Evolutionary conservation across 2,329 filamentous ascomycete genomes (phyloP).

Genomic region (Raffaelea albimanens): DNA sequence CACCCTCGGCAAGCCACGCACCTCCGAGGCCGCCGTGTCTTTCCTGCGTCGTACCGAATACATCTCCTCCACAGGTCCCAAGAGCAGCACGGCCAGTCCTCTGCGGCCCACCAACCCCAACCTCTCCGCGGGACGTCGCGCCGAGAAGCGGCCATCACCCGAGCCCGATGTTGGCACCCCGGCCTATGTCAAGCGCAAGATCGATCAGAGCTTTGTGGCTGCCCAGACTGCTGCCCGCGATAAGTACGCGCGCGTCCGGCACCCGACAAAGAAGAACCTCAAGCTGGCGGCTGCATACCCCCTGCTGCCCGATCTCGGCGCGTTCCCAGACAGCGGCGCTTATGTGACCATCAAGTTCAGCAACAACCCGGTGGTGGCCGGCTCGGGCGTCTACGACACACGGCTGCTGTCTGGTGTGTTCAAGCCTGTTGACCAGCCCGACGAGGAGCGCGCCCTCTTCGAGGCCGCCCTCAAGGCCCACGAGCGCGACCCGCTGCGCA

Average conservation of each 20-base stretch:
- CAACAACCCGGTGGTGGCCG: slow-evolving; percentile 50
- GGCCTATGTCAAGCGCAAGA: slow-evolving; percentile 59
- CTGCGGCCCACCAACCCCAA: slow-evolving; percentile 8
- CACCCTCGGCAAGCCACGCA: slow-evolving; percentile 74
- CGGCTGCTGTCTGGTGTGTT: slow-evolving; percentile 54
- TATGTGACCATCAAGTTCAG: slow-evolving; percentile 63
- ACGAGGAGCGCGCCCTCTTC: slow-evolving; percentile 43
- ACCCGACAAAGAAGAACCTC: slow-evolving; percentile 49
- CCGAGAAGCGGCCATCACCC: slow-evolving; percentile 27
- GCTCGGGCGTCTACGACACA: slow-evolving; percentile 44
- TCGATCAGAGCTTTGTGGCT: slow-evolving; percentile 49
- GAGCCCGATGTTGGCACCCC: slow-evolving; percentile 46
- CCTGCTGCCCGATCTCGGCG: slow-evolving; percentile 55
- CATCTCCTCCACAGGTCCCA: slow-evolving; percentile 57
- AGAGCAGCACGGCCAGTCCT: slow-evolving; percentile 20
- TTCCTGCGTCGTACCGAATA: slow-evolving; percentile 96
- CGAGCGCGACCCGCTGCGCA: slow-evolving; percentile 45
- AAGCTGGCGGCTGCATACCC: slow-evolving; percentile 51
- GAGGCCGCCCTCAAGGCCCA: slow-evolving; percentile 41
- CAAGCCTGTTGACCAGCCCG: slow-evolving; percentile 46
- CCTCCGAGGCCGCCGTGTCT: slow-evolving; percentile 68
- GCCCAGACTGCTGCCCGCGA: slow-evolving; percentile 47
- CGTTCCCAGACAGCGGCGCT: slow-evolving; percentile 60
- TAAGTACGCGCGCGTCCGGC: slow-evolving; percentile 43
- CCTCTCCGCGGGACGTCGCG: slow-evolving; percentile 20